Evolutionary conservation across 2,329 filamentous ascomycete species (phyloP).

Genomic region (Tolypocladium ovalisporum): DNA sequence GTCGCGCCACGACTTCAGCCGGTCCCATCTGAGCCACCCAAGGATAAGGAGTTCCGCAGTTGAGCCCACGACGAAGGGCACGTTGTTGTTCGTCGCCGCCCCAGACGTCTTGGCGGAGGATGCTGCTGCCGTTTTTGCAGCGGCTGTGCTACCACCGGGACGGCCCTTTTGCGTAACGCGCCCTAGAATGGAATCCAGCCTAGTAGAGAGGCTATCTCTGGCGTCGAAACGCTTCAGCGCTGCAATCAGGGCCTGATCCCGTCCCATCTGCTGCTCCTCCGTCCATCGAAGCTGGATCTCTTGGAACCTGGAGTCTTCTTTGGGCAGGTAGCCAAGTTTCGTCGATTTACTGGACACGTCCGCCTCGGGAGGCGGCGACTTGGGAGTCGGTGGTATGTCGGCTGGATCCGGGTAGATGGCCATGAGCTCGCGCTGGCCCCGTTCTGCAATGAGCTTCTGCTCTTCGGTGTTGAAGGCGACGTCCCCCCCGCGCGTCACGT

Average conservation of each 20-base stretch:
- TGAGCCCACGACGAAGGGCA: constrained; percentile 19
- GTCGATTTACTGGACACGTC: constrained; percentile 9
- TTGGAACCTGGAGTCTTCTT: constrained; percentile 27
- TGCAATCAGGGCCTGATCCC: constrained; percentile 28
- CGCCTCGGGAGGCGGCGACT: constrained; percentile 35
- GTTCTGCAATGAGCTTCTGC: constrained; percentile 42
- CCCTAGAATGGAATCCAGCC: constrained; percentile 29
- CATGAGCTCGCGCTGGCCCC: constrained; percentile 50
- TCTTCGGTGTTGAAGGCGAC: constrained; percentile 41
- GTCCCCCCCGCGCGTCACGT: constrained; percentile 41
- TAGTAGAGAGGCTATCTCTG: constrained; percentile 22
- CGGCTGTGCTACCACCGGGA: not conserved
- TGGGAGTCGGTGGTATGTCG: constrained; percentile 46
- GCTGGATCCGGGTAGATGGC: constrained; percentile 42
- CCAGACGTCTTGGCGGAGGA: not conserved
- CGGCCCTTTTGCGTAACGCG: constrained; percentile 16
- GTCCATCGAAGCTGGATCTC: constrained; percentile 39
- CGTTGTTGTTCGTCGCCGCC: constrained; percentile 9
- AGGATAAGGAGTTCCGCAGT: constrained; percentile 30
- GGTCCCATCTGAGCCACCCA: constrained; percentile 31
- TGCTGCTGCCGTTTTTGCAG: constrained; percentile 3
- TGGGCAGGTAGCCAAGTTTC: constrained; percentile 25
- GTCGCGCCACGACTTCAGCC: constrained; percentile 31
- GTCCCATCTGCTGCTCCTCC: constrained; percentile 34
- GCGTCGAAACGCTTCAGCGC: constrained; percentile 32